Evolutionary conservation across 1,139 yeast species (phyloP).

Genomic region (Pichia sp.): DNA sequence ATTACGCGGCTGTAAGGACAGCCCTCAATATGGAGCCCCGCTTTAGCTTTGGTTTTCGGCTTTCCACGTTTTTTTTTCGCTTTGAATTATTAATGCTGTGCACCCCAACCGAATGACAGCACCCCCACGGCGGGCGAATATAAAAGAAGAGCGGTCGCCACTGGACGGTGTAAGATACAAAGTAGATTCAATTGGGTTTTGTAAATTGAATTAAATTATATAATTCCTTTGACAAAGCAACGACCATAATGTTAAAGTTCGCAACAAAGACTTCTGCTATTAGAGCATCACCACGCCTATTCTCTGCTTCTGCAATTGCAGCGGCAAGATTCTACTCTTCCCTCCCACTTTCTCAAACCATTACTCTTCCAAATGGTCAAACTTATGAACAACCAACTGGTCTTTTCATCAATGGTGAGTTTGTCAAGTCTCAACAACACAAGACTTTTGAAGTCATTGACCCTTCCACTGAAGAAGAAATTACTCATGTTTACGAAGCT

Average conservation of each 20-base stretch:
- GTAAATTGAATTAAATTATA: no score
- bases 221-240: no score
- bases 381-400: constrained; percentile 64
- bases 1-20: no score
- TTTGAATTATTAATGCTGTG: no score
- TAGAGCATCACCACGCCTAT: constrained; percentile 6
- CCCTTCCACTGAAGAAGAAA: constrained; percentile 56
- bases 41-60: no score
- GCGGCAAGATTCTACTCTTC: constrained; percentile 24
- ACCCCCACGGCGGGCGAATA: no score
- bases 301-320: background rate
- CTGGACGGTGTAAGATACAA: no score
- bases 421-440: constrained; percentile 55
- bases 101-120: no score
- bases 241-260: constrained; percentile 13
- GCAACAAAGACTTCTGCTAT: constrained; percentile 8
- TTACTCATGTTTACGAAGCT: constrained; percentile 54
- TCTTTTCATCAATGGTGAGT: constrained; percentile 76
- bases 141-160: no score
- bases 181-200: no score
- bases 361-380: constrained; percentile 26
- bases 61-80: no score
- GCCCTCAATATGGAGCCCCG: no score
- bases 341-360: constrained; percentile 22
- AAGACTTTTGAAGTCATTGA: constrained; percentile 55